These are phyloP conservation scores for Lactuca sativa DNA, from an alignment of 129 eudicot species.

Conservation along the genomic window DNA sequence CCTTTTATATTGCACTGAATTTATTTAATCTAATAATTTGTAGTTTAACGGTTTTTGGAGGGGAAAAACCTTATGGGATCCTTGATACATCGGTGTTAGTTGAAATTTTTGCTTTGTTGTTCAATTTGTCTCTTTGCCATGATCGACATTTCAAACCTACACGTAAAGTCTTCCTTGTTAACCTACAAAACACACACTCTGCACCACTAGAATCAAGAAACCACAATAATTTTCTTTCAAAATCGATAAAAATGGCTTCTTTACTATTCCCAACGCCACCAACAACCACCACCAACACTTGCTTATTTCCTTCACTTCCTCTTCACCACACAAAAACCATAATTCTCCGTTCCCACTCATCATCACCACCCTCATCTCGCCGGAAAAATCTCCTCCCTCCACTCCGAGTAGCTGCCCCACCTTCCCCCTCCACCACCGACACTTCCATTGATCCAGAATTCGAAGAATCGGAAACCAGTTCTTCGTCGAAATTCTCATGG, in stretches of 20 bases:
- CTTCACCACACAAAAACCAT: slow-evolving; percentile 17
- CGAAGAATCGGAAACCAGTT: slow-evolving; percentile 28
- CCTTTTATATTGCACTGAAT: too few species aligned
- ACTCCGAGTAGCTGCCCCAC: slow-evolving; percentile 67
- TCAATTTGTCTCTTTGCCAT: slow-evolving; percentile 14
- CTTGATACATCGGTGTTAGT: not conserved
- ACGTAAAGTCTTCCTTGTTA: slow-evolving; percentile 50
- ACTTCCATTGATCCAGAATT: slow-evolving; percentile 31
- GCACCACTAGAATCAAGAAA: slow-evolving; percentile 23
- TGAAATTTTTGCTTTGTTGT: not conserved
- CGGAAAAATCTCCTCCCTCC: slow-evolving; percentile 37
- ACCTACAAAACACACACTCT: slow-evolving; percentile 8
- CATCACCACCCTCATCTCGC: slow-evolving; percentile 16
- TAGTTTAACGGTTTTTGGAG: too few species aligned
- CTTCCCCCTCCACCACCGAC: slow-evolving; percentile 39
- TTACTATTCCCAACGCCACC: slow-evolving; percentile 40
- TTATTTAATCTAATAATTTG: too few species aligned
- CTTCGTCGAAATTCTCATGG: slow-evolving; percentile 77
- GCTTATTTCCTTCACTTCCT: slow-evolving; percentile 13
- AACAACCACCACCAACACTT: slow-evolving; percentile 24
- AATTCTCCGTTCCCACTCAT: slow-evolving; percentile 11
- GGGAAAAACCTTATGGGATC: too few species aligned
- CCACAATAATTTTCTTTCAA: slow-evolving; percentile 4
- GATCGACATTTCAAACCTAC: slow-evolving; percentile 37
- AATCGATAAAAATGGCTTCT: slow-evolving; percentile 37